Percentiles rank a stretch among this genome's conserved stretches.
Evolutionary conservation across 331 rosid species (phyloP).

Genomic region (Phaseolus coccineus): DNA sequence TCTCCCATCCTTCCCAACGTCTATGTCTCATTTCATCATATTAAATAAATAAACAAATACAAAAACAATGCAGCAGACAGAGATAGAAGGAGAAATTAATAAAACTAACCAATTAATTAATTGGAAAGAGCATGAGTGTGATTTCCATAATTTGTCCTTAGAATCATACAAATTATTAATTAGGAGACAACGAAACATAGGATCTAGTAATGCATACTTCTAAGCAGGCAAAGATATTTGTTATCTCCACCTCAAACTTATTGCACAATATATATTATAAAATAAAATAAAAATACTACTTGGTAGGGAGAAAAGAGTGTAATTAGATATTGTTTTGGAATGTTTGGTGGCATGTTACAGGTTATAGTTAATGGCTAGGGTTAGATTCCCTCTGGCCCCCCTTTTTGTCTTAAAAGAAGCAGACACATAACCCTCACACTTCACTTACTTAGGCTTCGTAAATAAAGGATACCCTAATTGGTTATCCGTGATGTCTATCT

Average conservation of each 20-base stretch:
- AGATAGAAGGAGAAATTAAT: conserved; percentile 5
- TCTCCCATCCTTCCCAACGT: conserved; percentile 76
- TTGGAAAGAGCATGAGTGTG: conserved; percentile 20
- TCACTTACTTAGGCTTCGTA: conserved; percentile 46
- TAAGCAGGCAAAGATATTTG: conserved; percentile 61
- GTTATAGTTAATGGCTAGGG: conserved; percentile 46
- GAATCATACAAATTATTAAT: conserved; percentile 42
- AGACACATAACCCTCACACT: conserved; percentile 47
- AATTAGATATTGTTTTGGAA: conserved; percentile 64
- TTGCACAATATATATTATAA: neutral
- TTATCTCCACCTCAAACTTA: conserved; percentile 25
- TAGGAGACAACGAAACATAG: conserved; percentile 62
- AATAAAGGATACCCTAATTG: conserved; percentile 56
- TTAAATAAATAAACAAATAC: neutral
- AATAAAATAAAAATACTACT: neutral
- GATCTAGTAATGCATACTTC: conserved; percentile 58
- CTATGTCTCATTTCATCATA: conserved; percentile 60
- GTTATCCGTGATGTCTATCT: conserved; percentile 56
- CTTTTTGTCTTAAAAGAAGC: conserved; percentile 54
- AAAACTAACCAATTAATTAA: conserved; percentile 29
- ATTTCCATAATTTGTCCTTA: conserved; percentile 33
- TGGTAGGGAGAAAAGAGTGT: conserved; percentile 42
- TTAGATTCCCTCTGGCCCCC: conserved; percentile 52
- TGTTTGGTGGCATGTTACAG: conserved; percentile 56
- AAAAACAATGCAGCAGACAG: neutral